Evolutionary conservation across 163 green algal species (phyloP).

Genomic region (Scenedesmus sp.): DNA sequence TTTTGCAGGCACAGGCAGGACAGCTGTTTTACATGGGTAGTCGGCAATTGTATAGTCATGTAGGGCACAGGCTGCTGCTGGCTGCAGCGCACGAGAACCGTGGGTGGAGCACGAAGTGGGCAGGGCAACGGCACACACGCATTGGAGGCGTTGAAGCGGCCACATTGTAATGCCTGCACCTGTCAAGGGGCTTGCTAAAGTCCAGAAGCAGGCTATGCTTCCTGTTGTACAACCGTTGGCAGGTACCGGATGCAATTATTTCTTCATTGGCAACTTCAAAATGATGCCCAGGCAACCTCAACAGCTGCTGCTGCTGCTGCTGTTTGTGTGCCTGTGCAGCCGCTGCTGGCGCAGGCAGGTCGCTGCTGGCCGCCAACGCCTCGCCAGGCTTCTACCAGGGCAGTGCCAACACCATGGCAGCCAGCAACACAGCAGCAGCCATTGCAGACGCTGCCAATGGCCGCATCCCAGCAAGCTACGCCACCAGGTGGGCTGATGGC

Average conservation of each 20-base stretch:
- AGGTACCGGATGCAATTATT: no score
- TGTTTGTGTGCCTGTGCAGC: background rate
- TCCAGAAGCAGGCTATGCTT: no score
- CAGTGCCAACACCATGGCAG: background rate
- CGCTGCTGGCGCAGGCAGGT: background rate
- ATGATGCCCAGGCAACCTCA: background rate
- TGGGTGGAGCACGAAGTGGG: no score
- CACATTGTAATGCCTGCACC: no score
- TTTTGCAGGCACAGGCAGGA: no score
- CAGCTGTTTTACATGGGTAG: no score
- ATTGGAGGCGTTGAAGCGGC: no score
- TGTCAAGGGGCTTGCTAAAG: no score
- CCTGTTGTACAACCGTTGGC: no score
- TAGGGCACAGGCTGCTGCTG: background rate
- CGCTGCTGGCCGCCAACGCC: background rate
- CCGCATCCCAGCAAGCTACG: background rate
- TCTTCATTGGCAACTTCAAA: background rate
- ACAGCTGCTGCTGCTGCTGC: background rate
- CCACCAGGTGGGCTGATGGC: background rate
- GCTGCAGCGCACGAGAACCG: no score
- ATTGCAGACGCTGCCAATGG: background rate
- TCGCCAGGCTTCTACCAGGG: background rate
- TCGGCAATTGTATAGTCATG: no score
- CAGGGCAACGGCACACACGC: no score
- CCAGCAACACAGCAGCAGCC: background rate